phyloP scores from a whole-genome alignment of 441 rosid genomes.

The Populus hybrid region DNA sequence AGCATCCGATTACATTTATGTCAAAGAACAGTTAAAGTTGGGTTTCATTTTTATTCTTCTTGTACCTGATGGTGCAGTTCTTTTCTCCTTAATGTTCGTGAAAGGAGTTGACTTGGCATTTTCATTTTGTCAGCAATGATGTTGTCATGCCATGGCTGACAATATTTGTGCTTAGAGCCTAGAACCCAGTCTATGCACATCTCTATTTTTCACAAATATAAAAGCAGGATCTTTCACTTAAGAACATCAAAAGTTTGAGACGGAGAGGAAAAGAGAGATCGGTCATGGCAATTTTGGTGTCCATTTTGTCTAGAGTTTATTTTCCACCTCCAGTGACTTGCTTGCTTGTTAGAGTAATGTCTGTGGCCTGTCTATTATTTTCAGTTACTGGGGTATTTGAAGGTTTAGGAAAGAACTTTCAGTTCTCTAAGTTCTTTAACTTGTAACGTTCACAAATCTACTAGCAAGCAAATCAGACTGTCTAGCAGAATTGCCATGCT shows the following conservation, averaged over 20 bases:
- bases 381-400: conserved; percentile 46
- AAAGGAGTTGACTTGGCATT: background rate
- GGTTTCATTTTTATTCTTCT: background rate
- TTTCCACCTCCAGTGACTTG: no score
- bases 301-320: no score
- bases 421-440: no score
- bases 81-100: no score
- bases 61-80: background rate
- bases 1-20: background rate
- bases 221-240: background rate
- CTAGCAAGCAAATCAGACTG: no score
- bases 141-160: background rate
- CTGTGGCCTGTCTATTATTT: conserved; percentile 30
- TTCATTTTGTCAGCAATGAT: background rate
- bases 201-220: background rate
- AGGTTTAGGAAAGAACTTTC: conserved; percentile 42
- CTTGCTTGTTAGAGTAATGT: conserved; percentile 20
- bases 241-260: no score
- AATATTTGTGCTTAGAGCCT: background rate
- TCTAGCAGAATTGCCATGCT: no score
- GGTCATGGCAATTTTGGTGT: no score
- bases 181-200: background rate
- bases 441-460: no score
- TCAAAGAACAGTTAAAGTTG: background rate
- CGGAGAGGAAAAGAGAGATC: no score